Conservation (phyloP, 2,329 filamentous ascomycete genomes). For the Penicillium digitatum region DNA sequence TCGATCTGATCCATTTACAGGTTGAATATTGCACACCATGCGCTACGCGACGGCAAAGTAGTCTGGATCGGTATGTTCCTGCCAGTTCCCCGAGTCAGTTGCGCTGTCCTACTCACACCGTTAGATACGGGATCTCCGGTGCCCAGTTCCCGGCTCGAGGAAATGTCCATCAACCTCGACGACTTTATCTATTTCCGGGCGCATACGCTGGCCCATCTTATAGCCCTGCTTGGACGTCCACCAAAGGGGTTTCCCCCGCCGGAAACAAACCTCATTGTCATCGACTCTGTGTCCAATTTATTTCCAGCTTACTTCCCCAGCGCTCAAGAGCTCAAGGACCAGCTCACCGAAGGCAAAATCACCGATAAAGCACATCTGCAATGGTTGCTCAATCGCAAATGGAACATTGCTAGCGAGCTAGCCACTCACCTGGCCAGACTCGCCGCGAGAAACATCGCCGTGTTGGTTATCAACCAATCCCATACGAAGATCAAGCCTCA, state of each 20-base stretch:
- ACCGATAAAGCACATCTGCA: slow-evolving; percentile 41
- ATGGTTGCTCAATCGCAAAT: slow-evolving; percentile 39
- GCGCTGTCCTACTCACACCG: slow-evolving; percentile 3
- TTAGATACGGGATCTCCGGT: slow-evolving; percentile 51
- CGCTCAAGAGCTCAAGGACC: slow-evolving; percentile 37
- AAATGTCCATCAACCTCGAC: slow-evolving; percentile 42
- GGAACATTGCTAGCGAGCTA: slow-evolving; percentile 65
- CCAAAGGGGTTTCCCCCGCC: slow-evolving; percentile 59
- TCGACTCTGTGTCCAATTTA: slow-evolving; percentile 74
- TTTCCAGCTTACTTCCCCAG: slow-evolving; percentile 74
- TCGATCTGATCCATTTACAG: slow-evolving; percentile 45
- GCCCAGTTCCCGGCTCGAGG: slow-evolving; percentile 46
- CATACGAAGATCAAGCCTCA: slow-evolving; percentile 73
- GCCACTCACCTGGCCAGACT: slow-evolving; percentile 61
- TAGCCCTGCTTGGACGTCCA: slow-evolving; percentile 70
- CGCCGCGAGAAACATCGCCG: slow-evolving; percentile 67
- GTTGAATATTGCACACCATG: slow-evolving; percentile 64
- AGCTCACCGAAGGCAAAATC: slow-evolving; percentile 29
- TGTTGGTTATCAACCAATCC: slow-evolving; percentile 74
- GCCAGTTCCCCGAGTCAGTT: background rate
- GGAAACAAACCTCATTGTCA: slow-evolving; percentile 64
- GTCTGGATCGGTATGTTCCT: slow-evolving; percentile 73
- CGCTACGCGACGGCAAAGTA: slow-evolving; percentile 59
- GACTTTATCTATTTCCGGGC: slow-evolving; percentile 64
- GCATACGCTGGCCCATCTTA: slow-evolving; percentile 59